These are phyloP conservation scores for Stagonosporopsis rhizophila DNA, from an alignment of 2,329 filamentous ascomycete species.

Conservation along the genomic window DNA sequence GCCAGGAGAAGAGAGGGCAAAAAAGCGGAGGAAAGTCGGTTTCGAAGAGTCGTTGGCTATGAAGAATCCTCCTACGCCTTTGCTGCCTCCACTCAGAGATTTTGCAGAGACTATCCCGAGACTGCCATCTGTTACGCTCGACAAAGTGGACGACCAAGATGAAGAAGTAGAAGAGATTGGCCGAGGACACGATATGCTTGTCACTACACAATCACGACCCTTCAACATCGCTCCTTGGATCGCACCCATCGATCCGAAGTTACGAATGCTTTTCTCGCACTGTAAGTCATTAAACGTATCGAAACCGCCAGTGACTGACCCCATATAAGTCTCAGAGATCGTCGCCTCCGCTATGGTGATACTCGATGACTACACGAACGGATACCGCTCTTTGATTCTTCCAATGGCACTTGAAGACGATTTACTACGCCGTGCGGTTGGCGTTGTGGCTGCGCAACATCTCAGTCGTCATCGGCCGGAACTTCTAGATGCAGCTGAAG, in stretches of 20 bases:
- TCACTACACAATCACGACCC: not conserved
- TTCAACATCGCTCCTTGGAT: conserved; percentile 30
- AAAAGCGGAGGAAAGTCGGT: not conserved
- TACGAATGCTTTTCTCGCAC: conserved; percentile 48
- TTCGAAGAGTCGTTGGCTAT: not conserved
- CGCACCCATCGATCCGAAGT: conserved; percentile 35
- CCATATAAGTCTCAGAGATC: conserved; percentile 42
- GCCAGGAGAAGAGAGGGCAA: conserved; percentile 2
- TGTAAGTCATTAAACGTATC: conserved; percentile 39
- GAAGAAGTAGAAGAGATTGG: conserved; percentile 5
- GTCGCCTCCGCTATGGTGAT: conserved; percentile 53
- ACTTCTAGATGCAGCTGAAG: conserved; percentile 43
- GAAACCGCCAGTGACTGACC: conserved; percentile 5
- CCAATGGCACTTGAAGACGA: conserved; percentile 51
- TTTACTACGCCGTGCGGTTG: conserved; percentile 47
- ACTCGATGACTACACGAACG: conserved; percentile 47
- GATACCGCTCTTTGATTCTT: conserved; percentile 51
- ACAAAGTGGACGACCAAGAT: not conserved
- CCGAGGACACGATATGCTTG: not conserved
- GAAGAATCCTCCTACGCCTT: not conserved
- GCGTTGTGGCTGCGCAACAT: conserved; percentile 52
- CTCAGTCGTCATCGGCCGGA: conserved; percentile 43
- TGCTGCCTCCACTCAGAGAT: not conserved
- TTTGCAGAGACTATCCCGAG: not conserved
- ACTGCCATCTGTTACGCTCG: too few species aligned